Conservation (phyloP, 441 rosid species). For the Mallotus japonicus region DNA sequence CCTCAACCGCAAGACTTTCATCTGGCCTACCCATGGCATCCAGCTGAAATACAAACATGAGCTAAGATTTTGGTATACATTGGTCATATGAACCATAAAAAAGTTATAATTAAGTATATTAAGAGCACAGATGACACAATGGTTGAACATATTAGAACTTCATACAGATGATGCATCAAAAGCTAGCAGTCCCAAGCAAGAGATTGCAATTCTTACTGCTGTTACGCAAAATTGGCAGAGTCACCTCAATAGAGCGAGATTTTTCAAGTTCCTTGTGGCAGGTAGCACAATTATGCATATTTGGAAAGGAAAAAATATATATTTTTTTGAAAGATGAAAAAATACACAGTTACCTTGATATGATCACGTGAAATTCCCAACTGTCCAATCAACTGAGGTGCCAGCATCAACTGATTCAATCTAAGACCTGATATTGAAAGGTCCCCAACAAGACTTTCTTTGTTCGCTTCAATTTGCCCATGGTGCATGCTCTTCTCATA, state of each 20-base stretch:
- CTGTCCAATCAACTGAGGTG: conserved; percentile 85
- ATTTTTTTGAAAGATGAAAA: conserved; percentile 5
- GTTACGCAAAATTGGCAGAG: not conserved
- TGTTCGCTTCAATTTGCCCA: conserved; percentile 31
- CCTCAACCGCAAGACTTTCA: conserved; percentile 84
- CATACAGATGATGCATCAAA: conserved; percentile 6
- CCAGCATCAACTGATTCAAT: conserved; percentile 90
- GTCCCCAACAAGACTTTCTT: conserved; percentile 75
- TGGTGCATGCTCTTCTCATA: conserved; percentile 33
- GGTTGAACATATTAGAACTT: conserved; percentile 2
- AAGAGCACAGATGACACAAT: conserved; percentile 9
- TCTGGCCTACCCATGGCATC: conserved; percentile 92
- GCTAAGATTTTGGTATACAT: conserved; percentile 8
- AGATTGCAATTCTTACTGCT: not conserved
- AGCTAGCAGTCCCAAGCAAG: conserved; percentile 1
- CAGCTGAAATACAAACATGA: conserved; percentile 55
- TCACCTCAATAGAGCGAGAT: conserved; percentile 14
- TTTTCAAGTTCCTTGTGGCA: conserved; percentile 9
- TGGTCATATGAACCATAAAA: not conserved
- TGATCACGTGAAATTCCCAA: conserved; percentile 72
- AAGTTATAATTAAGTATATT: not conserved
- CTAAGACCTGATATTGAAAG: conserved; percentile 85
- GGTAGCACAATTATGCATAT: not conserved
- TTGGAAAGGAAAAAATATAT: not conserved
- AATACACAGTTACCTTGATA: conserved; percentile 60